phyloP scores from a whole-genome alignment of 192 early-diverging fungal genomes.

The Coemansia sp. region DNA sequence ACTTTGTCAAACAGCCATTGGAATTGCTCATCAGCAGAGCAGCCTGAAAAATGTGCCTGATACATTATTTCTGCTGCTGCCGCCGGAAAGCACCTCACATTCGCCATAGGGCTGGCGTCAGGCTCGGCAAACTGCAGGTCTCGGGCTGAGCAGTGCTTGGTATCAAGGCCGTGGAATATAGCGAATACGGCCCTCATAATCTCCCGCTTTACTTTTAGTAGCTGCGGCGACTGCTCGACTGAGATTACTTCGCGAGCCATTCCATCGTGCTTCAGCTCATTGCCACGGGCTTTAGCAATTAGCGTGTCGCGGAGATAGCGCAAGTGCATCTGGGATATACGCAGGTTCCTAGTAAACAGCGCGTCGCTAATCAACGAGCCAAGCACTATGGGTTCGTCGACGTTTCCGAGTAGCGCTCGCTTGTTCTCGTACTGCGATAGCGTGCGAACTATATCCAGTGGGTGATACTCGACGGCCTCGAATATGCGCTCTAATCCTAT shows the following conservation, averaged over 20 bases:
- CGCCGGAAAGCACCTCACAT: slow-evolving; percentile 17
- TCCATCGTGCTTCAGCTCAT: background rate
- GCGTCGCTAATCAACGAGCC: slow-evolving; percentile 8
- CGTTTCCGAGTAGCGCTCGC: background rate
- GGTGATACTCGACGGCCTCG: slow-evolving; percentile 18
- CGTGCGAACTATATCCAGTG: slow-evolving; percentile 17
- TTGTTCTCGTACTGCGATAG: slow-evolving; percentile 13
- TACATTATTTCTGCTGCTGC: slow-evolving; percentile 23
- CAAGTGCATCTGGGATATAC: slow-evolving; percentile 29
- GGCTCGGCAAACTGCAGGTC: slow-evolving; percentile 29
- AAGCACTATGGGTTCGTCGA: background rate
- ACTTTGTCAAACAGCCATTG: slow-evolving; percentile 15
- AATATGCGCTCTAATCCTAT: slow-evolving; percentile 9
- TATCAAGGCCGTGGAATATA: slow-evolving; percentile 23
- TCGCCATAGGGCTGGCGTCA: background rate
- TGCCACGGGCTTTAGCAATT: background rate
- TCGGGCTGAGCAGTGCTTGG: slow-evolving; percentile 10
- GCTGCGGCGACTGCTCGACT: background rate
- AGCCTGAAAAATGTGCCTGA: slow-evolving; percentile 18
- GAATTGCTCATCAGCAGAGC: slow-evolving; percentile 23
- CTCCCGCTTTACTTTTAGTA: slow-evolving; percentile 5
- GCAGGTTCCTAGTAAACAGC: slow-evolving; percentile 5
- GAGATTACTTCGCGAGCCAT: background rate
- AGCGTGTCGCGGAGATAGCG: slow-evolving; percentile 11
- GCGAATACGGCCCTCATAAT: slow-evolving; percentile 19